Base-by-base conservation (phyloP, 352 stramenopile species). In the Plasmopara halstedii region DNA sequence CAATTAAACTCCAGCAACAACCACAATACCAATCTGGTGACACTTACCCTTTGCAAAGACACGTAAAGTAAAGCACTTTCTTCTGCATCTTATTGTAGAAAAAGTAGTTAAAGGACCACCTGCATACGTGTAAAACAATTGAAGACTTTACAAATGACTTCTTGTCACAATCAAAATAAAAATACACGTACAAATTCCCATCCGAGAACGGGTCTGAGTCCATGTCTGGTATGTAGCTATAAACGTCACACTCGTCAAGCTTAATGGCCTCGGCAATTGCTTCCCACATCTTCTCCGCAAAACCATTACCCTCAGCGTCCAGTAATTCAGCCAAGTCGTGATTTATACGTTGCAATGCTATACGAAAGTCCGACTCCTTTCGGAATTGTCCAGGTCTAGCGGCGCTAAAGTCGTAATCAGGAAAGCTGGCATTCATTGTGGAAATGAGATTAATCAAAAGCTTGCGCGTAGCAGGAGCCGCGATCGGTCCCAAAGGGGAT, bases 221-320 rank as follows among this genome's bases (percentile, higher is more conserved):
- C 82, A 95, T 91, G 65, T 97, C 88, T 8, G 88, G 86, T 27
- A 96, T 86, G 70, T 96, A 96, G 67, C 76, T 95, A 67, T 95
- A 96, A 3, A 97, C 84, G 23, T 96, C 80, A 57, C 85, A 95
- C 55, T 95, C 83, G 10, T 85, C 68, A n/a, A 90, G 73, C 42
- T 86, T 80, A 42, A 96, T 92, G 10, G 70, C 80, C 43, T 91
- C 77, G 6, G 84, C 64, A 40, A 95, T 78, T 10, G 63, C 67
- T 58, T 99, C 96, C 69, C 97, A 95, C 54, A 99, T 83, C 49
- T 97, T 97, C 68, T 99, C 97, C 31, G 99, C 85, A 64, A 99
- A 99, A 9, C 98, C 90, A 40, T 93, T 96, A 26, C 80, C 92
- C 71, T 99, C 97, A 49, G 98, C 96, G 57, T 99, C 97, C 35